Percentiles rank a stretch among this genome's conserved stretches.
These are phyloP conservation scores for Moricandia arvensis DNA, from an alignment of 345 rosid species.

Conservation along the genomic window DNA sequence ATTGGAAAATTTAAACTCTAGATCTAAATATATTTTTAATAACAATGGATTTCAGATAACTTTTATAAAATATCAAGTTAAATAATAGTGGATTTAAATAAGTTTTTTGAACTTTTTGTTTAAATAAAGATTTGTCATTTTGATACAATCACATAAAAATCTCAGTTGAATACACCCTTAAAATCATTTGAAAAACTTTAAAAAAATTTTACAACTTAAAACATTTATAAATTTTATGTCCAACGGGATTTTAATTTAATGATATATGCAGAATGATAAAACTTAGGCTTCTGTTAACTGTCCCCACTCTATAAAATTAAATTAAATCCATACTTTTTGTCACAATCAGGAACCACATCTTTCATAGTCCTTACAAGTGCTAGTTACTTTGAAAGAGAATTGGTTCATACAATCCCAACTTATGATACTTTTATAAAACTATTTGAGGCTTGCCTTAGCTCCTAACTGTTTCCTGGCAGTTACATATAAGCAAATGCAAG, in stretches of 20 bases:
- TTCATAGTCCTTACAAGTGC: constrained; percentile 23
- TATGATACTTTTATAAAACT: constrained; percentile 21
- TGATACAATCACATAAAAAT: no score
- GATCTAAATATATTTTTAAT: no score
- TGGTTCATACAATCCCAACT: constrained; percentile 19
- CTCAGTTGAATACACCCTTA: no score
- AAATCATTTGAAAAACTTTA: no score
- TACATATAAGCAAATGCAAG: neutral
- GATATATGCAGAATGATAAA: neutral
- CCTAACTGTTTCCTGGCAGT: constrained; percentile 15
- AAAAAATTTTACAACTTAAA: no score
- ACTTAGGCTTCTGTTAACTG: constrained; percentile 22
- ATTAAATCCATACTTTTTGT: constrained; percentile 7
- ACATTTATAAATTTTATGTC: neutral
- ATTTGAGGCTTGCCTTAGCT: constrained; percentile 20
- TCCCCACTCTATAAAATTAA: constrained; percentile 33
- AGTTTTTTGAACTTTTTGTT: no score
- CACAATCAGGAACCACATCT: constrained; percentile 32
- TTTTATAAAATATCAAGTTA: no score
- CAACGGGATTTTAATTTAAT: neutral
- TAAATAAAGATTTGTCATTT: no score
- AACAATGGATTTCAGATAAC: no score
- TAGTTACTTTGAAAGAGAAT: constrained; percentile 26
- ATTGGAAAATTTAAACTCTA: no score
- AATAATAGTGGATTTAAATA: no score